Conservation (phyloP, 2,329 filamentous ascomycete genomes). For the Cadophora sp. region DNA sequence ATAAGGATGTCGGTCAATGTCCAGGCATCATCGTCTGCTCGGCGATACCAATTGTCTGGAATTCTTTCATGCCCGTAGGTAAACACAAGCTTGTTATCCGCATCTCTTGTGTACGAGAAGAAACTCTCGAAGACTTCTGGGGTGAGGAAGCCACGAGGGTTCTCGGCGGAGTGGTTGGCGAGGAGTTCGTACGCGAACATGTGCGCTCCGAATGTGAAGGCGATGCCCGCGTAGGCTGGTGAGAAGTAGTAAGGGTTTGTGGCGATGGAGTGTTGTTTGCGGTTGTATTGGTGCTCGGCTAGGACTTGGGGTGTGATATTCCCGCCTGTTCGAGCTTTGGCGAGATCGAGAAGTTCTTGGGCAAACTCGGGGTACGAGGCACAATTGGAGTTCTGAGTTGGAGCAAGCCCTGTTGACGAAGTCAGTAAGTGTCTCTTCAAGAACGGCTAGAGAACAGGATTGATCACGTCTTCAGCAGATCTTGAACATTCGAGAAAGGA, state of each 20-base stretch:
- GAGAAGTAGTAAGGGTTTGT: conserved; percentile 45
- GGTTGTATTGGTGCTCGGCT: conserved; percentile 27
- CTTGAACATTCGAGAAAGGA: neutral
- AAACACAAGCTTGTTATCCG: conserved; percentile 21
- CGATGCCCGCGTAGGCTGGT: conserved; percentile 40
- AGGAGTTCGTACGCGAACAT: conserved; percentile 42
- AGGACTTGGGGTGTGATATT: conserved; percentile 31
- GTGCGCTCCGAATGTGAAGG: conserved; percentile 37
- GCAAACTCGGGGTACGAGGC: conserved; percentile 32
- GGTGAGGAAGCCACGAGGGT: conserved; percentile 27
- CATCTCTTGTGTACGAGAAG: conserved; percentile 27
- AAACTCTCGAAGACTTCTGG: conserved; percentile 28
- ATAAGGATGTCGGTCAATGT: conserved; percentile 49
- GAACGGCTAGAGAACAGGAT: no score
- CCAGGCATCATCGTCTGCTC: conserved; percentile 46
- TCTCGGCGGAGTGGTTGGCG: conserved; percentile 38
- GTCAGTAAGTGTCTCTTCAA: neutral
- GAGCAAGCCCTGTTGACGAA: conserved; percentile 17
- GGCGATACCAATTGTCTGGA: conserved; percentile 33
- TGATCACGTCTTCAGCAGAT: no score
- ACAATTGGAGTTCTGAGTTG: conserved; percentile 31
- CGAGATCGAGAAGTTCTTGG: conserved; percentile 30
- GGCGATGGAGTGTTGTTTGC: conserved; percentile 39
- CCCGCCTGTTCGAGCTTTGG: conserved; percentile 20
- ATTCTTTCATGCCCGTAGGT: conserved; percentile 28